Evolutionary conservation across 1,284 basidiomycete genomes (phyloP).

Genomic region (Pulveroboletus sp.): DNA sequence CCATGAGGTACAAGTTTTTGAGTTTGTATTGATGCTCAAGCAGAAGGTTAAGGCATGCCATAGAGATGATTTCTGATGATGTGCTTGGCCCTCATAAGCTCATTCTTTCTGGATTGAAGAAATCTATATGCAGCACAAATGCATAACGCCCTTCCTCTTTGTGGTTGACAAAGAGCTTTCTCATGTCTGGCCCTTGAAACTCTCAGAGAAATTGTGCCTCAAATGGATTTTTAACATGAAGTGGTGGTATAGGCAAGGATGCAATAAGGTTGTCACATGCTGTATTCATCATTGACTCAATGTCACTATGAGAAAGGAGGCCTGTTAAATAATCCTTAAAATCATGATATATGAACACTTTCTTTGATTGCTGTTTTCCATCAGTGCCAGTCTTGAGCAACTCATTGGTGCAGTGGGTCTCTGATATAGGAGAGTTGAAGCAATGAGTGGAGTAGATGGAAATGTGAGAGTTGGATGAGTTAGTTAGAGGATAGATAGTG

Average conservation of each 20-base stretch:
- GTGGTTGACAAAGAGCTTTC: not conserved
- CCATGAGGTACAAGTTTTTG: constrained; percentile 4
- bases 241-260: not conserved
- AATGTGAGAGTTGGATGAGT: not conserved
- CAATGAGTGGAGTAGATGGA: too few relatives aligned
- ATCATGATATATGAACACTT: too few relatives aligned
- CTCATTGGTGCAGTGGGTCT: not conserved
- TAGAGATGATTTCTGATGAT: too few relatives aligned
- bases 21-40: not conserved
- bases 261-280: not conserved
- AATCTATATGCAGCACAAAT: not conserved
- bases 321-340: too few relatives aligned
- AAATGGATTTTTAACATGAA: not conserved
- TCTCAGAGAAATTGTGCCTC: not conserved
- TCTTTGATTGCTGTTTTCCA: too few relatives aligned
- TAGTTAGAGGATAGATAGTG: not conserved
- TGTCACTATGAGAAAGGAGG: too few relatives aligned
- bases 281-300: too few relatives aligned
- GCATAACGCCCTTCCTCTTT: not conserved
- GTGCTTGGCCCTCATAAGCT: too few relatives aligned
- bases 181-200: not conserved
- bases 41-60: too few relatives aligned
- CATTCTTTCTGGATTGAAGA: constrained; percentile 1
- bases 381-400: too few relatives aligned
- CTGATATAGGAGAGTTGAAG: not conserved